These are phyloP conservation scores for Fusarium algeriense DNA, from an alignment of 2,329 filamentous ascomycete species.

Conservation along the genomic window DNA sequence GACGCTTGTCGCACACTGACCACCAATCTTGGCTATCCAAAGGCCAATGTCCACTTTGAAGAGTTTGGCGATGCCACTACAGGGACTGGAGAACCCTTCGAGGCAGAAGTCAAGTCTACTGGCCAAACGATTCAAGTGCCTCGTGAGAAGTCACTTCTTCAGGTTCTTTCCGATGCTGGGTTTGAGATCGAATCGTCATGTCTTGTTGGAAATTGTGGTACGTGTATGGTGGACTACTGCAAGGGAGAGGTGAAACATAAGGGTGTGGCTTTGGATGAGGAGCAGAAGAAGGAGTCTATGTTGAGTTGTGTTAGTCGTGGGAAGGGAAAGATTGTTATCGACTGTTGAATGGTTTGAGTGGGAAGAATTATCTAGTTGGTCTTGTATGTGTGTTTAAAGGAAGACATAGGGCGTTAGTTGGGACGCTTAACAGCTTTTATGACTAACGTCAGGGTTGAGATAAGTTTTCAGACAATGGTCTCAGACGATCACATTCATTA, in stretches of 20 bases:
- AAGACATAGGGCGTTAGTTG: no score
- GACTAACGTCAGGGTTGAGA: no score
- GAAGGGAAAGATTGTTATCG: constrained; percentile 22
- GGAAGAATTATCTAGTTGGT: no score
- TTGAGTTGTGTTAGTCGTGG: constrained; percentile 33
- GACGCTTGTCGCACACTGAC: neutral
- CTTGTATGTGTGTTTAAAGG: no score
- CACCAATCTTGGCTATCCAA: neutral
- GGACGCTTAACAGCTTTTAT: no score
- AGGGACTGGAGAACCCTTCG: constrained; percentile 29
- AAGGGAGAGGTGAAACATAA: constrained; percentile 32
- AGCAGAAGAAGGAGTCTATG: constrained; percentile 27
- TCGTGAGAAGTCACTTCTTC: constrained; percentile 21
- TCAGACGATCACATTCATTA: neutral
- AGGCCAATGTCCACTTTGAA: constrained; percentile 16
- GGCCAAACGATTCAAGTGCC: constrained; percentile 10
- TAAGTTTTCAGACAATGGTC: no score
- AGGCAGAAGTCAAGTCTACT: constrained; percentile 17
- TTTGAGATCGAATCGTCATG: constrained; percentile 33
- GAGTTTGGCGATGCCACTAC: constrained; percentile 22
- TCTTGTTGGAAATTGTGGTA: constrained; percentile 31
- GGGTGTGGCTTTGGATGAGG: constrained; percentile 25
- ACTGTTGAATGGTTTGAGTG: no score
- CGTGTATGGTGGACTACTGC: constrained; percentile 28
- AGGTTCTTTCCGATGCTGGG: constrained; percentile 25